Percentiles rank a stretch among this genome's conserved stretches.
Conservation (phyloP, 1,139 yeast species). For the Magnusiomyces suaveolens region DNA sequence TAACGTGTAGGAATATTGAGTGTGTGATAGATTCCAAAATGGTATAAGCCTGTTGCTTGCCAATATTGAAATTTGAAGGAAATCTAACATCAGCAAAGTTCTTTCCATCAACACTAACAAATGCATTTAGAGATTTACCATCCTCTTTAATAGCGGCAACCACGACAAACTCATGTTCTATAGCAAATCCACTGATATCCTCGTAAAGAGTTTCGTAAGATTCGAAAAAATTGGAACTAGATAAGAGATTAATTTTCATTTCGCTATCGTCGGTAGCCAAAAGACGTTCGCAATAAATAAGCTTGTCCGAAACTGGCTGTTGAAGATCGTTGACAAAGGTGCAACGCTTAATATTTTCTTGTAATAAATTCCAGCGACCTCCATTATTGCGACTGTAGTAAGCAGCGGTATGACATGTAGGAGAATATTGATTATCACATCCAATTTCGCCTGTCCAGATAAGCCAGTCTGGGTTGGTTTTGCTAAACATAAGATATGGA, state of each 20-base stretch:
- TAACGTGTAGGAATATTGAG: slow-evolving; percentile 74
- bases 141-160: slow-evolving; percentile 50
- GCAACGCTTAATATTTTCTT: slow-evolving; percentile 49
- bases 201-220: slow-evolving; percentile 38
- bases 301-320: slow-evolving; percentile 36
- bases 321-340: slow-evolving; percentile 52
- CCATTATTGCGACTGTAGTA: slow-evolving; percentile 50
- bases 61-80: slow-evolving; percentile 58
- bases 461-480: slow-evolving; percentile 45
- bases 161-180: slow-evolving; percentile 56
- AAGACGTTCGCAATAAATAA: slow-evolving; percentile 53
- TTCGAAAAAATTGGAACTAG: slow-evolving; percentile 48
- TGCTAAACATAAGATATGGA: slow-evolving; percentile 49
- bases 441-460: slow-evolving; percentile 60
- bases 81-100: slow-evolving; percentile 70
- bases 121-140: slow-evolving; percentile 45
- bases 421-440: slow-evolving; percentile 40
- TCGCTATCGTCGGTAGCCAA: slow-evolving; percentile 28
- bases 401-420: slow-evolving; percentile 47
- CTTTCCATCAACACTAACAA: slow-evolving; percentile 73
- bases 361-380: slow-evolving; percentile 43
- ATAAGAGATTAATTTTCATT: slow-evolving; percentile 33
- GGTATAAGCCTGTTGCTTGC: slow-evolving; percentile 71
- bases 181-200: slow-evolving; percentile 54
- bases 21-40: slow-evolving; percentile 67